These are phyloP conservation scores for Tulasnella sp. DNA, from an alignment of 768 basidiomycete species.

Conservation along the genomic window DNA sequence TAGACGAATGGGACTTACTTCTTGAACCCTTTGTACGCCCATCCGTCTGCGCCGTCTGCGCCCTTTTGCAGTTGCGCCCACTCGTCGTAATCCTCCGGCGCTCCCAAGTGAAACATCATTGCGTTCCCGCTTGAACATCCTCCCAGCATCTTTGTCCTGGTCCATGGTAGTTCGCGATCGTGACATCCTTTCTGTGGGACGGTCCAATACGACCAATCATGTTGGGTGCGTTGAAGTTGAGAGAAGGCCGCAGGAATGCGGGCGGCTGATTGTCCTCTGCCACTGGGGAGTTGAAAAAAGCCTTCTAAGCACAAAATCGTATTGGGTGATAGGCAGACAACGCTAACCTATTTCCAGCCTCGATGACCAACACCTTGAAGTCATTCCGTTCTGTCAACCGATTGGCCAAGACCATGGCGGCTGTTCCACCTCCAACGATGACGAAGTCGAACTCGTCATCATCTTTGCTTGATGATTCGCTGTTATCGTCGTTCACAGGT, in stretches of 20 bases:
- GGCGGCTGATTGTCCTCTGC: not conserved
- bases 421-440: slow-evolving; percentile 43
- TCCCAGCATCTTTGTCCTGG: slow-evolving; percentile 61
- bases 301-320: not conserved
- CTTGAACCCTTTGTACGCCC: slow-evolving; percentile 27
- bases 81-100: slow-evolving; percentile 32
- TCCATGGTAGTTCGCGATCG: slow-evolving; percentile 42
- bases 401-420: slow-evolving; percentile 40
- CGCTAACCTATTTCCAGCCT: slow-evolving; percentile 33
- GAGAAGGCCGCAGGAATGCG: not conserved
- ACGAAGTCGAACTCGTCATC: slow-evolving; percentile 34
- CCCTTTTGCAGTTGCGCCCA: slow-evolving; percentile 30
- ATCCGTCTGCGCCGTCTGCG: slow-evolving; percentile 27
- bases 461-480: not conserved
- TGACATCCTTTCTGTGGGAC: not conserved
- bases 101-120: slow-evolving; percentile 40
- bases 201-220: slow-evolving; percentile 27
- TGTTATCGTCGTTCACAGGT: not conserved
- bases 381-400: slow-evolving; percentile 39
- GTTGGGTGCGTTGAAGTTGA: not conserved
- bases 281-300: not conserved
- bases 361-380: slow-evolving; percentile 38
- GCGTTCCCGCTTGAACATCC: slow-evolving; percentile 73
- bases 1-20: slow-evolving; percentile 5
- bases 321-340: not conserved